Evolutionary conservation across 148 eudicot genomes (phyloP).

Genomic region (Arbutus unedo): DNA sequence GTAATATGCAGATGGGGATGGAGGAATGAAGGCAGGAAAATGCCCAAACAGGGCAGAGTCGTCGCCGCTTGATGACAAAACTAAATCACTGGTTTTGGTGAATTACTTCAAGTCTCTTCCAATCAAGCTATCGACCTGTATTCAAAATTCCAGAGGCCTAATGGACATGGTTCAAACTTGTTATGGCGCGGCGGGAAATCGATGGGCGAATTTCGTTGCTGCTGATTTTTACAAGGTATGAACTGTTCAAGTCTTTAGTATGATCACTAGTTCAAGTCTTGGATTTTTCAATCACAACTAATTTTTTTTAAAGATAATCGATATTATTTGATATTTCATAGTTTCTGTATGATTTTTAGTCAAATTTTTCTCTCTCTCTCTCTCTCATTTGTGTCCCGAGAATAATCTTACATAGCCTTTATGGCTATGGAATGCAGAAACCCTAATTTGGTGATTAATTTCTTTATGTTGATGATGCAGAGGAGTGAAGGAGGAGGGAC

Average conservation of each 20-base stretch:
- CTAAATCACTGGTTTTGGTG: slow-evolving; percentile 58
- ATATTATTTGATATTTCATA: background rate
- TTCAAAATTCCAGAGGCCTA: slow-evolving; percentile 47
- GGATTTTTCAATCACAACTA: no score
- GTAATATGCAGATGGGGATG: slow-evolving; percentile 57
- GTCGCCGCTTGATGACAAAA: slow-evolving; percentile 39
- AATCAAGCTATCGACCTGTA: slow-evolving; percentile 40
- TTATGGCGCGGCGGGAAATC: slow-evolving; percentile 45
- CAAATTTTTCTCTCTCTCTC: background rate
- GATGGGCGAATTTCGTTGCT: slow-evolving; percentile 84
- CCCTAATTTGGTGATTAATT: background rate
- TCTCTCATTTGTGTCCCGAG: no score
- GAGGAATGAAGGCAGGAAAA: slow-evolving; percentile 54
- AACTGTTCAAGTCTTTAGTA: background rate
- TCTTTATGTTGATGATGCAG: slow-evolving; percentile 27
- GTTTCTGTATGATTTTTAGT: background rate
- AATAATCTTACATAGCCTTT: background rate
- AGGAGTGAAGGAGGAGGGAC: slow-evolving; percentile 89
- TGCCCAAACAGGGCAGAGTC: slow-evolving; percentile 67
- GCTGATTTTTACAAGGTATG: slow-evolving; percentile 70
- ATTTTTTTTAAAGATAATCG: no score
- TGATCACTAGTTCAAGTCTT: background rate
- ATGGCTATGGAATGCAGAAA: background rate
- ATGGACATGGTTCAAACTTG: slow-evolving; percentile 54
- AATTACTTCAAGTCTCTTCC: slow-evolving; percentile 58